Base-by-base conservation (phyloP, 164 flowering plant species). In the Kalanchoe fedtschenkoi region DNA sequence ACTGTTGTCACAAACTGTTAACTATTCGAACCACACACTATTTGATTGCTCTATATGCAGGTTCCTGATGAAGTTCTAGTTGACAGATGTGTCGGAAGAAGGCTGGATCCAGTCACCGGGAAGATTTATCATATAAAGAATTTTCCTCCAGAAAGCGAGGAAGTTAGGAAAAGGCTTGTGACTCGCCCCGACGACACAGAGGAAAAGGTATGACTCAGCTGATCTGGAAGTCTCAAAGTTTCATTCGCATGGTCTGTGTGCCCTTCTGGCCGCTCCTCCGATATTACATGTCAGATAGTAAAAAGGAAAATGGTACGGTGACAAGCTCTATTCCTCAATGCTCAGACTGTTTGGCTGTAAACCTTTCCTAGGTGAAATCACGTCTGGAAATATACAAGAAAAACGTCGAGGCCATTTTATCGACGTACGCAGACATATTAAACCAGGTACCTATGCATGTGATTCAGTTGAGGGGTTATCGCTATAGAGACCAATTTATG, bases 31-130 rank as follows among this genome's bases (percentile, higher is more conserved):
- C 62, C 65, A 34, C 58, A 53, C 10, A 46, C 19, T 30, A 53
- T 58, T 53, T 43, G 22, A 44, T 19, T 54, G 62, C 63, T 66
- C 64, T 62, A 67, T 71, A 58, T 66, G 77, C 84, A 93, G 98
- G 98, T 93, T 75, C 96, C 92, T 75, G 95, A 90, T 78, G 96
- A 88, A 67, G 78, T 78, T 77, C 95, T 90, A 62, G 79, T 90
- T 59, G 83, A 90, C 73, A 83, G 97, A 87, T 83, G 95, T 71
- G 73, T 85, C 72, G 99, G 97, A 58, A 85, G 99, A 78, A 78
- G 95, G 73, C 62, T 88, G 62, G 99, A 93, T 61, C 99, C 97
- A 56, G 71, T 75, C 51, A 85, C 92, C 10, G 95, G 92, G 75
- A 93, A 84, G 74, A 93, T 90, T 59, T 90, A 93, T 72, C 96